Base-by-base conservation (phyloP, 1,139 yeast genomes). In the Protomyces macrosporus region DNA sequence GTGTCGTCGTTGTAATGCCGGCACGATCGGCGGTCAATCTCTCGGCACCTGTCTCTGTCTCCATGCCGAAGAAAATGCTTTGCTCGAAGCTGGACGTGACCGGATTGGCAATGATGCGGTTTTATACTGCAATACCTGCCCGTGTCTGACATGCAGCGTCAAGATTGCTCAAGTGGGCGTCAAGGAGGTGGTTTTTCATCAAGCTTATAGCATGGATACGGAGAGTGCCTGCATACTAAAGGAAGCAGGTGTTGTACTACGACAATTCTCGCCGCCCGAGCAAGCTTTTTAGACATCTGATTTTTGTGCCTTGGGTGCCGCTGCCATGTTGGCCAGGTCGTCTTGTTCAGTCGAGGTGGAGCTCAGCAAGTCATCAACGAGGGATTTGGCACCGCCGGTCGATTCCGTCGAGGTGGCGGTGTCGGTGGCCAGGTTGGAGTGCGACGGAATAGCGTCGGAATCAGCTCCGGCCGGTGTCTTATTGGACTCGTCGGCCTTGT, bases 61-160 rank as follows among this genome's bases (percentile, higher is more conserved):
- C 50, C 99, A 93, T 74, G 98, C 98, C 0, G 98, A 93, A 73
- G 99, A 93, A 71, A 93, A 95, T 74, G 98, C 98, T 0, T 78
- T 93, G 53, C 76, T 95, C 62, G 98, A 93, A 73, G 89, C 97
- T 10, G 98, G 98, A 0, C 80, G 97, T 68, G 96, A 88, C 69
- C 78, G 98, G 66, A 83, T 90, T 23, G 87, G 88, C n/a, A 71
- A 73, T 3, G 75, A 75, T 45, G 81, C 86, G 2, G 85, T 84
- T 0, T 76, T 93, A 65, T 93, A 93, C 75, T 95, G 98, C 75
- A 93, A 93, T 73, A 93, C 98, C 6, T 93, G 98, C 72, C 99
- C 99, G 0, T 95, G 99, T 73, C 78, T 93, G 67, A 95, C 98
- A 0, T 93, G 99, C 74, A 85, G 96, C 5, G 90, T 93, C 57